Base-by-base conservation (phyloP, 495 filamentous ascomycete species). In the Penicillium salamii region DNA sequence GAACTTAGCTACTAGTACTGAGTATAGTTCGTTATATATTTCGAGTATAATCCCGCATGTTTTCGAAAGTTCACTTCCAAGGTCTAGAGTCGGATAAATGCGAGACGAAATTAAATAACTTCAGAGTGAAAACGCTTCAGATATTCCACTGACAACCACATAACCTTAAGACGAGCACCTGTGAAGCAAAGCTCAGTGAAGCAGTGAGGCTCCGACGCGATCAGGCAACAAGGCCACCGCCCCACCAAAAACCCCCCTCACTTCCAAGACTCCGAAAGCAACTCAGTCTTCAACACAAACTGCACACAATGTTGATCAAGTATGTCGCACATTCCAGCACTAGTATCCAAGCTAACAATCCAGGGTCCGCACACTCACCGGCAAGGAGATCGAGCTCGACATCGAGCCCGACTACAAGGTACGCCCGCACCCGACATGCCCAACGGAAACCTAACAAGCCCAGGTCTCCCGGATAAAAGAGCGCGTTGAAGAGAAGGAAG, bases 331-430 rank as follows among this genome's bases (percentile, higher is more conserved):
- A 21, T 54, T 17, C 12, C 49, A 52, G 40, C 9, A 31, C 34
- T 18, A 29, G n/a, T n/a, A n/a, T n/a, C n/a, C n/a, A 33, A 38
- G 39, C 55, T 65, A 34, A 62, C 48, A 49, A 17, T n/a, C 26
- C 35, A 98, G 93, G 78, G 93, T 98, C 68, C 88, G 93, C 62
- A 98, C 93, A 58, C 84, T 98, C 48, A 97, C 93, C 42, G 95
- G 93, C 60, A 97, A 97, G 77, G 89, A 97, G 72, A 97, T 98
- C 71, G 91, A 96, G 74, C 82, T 98, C 46, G 91, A 97, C 66
- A 95, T 98, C 63, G 93, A 98, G 74, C 74, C 82, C 7, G 86
- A 91, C 57, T 91, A 96, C 74, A 95, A 89, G 78, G 91, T 95
- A 72, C 29, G 11, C 29, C 29, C 29, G 29, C 61, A 53, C 35